Evolutionary conservation across 2,329 filamentous ascomycete species (phyloP), one percentile per base, ranked within the genome.

Genomic region (Beauveria brongniartii): DNA sequence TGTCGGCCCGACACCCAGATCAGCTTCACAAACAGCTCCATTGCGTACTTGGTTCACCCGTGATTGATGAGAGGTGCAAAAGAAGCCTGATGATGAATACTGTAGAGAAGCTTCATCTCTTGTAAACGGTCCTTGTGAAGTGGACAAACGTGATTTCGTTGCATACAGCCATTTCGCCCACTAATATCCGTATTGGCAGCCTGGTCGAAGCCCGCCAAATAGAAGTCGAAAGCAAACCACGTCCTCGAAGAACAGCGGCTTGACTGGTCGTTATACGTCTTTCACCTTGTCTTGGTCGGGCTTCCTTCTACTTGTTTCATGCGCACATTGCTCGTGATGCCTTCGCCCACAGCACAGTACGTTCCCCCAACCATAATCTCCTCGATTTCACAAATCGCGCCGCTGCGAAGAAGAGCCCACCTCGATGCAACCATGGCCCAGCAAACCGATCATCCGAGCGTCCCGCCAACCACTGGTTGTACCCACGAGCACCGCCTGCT

Each of bases 1-100:
- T 44, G 37, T 52, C 47, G 56, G 56, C 47, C 56, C 56, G 56
- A 59, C 56, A 44, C 34, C 6, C 47, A 47, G 44, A 22, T 56
- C n/a, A 24, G 28, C 24, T 43, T 10, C 4, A 24, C 26, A 9
- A 28, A 22, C 43, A 14, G n/a, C 20, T 20, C n/a, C 20, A 34
- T 34, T 10, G 4, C 22, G 20, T 14, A 18, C 12, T 20, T 51
- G 8, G 10, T 5, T 20, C 18, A 22, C 20, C 3, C 18, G 18
- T 12, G 28, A 34, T 51, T 8, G 28, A 12, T 24, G 48, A 34
- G 20, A 51, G 26, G 8, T 10, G 14, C 16, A 18, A 26, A 46
- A 28, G 24, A 30, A 18, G 47, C 6, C 24, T 14, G 3, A 14
- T 14, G 44, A 47, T 47, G 22, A 47, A 26, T 47, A 47, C 14